A percentile compares a stretch with the other conserved stretches of the same genome.
phyloP scores from a whole-genome alignment of 1,284 basidiomycete genomes.

The Tranzscheliella williamsii region DNA sequence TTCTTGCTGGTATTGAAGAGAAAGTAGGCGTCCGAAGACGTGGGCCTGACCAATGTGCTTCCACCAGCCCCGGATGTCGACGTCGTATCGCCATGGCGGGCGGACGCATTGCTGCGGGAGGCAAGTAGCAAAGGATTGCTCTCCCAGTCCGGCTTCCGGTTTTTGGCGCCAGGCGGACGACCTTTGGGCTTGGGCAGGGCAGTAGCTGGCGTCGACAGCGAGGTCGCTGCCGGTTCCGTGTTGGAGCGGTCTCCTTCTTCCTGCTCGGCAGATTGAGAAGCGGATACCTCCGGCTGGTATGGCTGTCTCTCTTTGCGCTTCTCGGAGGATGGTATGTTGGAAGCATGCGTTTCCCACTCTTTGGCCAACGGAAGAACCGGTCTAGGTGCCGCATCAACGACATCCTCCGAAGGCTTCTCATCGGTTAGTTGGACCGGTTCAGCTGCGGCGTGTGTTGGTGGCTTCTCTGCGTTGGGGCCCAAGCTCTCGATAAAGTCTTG shows the following conservation, averaged over 20 bases:
- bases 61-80: not conserved
- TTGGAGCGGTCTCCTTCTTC: no score
- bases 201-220: no score
- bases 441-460: not conserved
- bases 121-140: conserved; percentile 18
- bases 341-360: not conserved
- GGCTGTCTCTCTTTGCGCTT: conserved; percentile 37
- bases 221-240: no score
- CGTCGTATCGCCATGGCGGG: no score
- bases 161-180: conserved; percentile 24
- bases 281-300: conserved; percentile 13
- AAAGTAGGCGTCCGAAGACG: conserved; percentile 38
- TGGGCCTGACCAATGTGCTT: conserved; percentile 21
- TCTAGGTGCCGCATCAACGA: conserved; percentile 12
- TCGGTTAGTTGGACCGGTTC: not conserved
- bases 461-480: not conserved
- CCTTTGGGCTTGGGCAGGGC: conserved; percentile 29
- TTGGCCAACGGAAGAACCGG: conserved; percentile 5
- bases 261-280: no score
- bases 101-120: conserved; percentile 6
- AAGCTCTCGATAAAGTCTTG: conserved; percentile 28
- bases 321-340: conserved; percentile 13
- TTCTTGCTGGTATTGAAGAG: conserved; percentile 39
- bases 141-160: conserved; percentile 28
- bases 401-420: not conserved